Conservation (phyloP, 305 asterid genomes). For the Fraxinus dipetala region DNA sequence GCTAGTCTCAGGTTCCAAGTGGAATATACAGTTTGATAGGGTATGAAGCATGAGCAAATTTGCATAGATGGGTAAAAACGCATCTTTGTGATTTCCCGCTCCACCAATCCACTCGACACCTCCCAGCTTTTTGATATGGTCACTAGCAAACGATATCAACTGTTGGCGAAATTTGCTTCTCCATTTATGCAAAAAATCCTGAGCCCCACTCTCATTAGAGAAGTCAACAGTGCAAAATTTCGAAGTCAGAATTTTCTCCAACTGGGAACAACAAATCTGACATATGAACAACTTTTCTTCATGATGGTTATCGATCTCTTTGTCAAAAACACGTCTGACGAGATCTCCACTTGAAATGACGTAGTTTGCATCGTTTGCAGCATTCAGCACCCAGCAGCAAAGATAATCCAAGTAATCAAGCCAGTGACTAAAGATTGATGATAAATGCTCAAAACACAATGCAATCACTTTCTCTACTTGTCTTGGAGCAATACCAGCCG, state of each 20-base stretch:
- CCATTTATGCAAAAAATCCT: constrained; percentile 57
- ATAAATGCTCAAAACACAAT: constrained; percentile 67
- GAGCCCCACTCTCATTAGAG: constrained; percentile 24
- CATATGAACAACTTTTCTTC: constrained; percentile 81
- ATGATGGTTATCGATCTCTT: constrained; percentile 93
- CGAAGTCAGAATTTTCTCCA: constrained; percentile 53
- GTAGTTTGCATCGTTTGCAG: constrained; percentile 48
- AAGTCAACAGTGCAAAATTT: constrained; percentile 26
- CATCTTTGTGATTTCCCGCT: constrained; percentile 84
- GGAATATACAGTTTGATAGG: constrained; percentile 57
- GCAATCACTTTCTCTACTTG: constrained; percentile 94
- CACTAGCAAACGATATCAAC: constrained; percentile 46
- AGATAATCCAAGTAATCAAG: constrained; percentile 60
- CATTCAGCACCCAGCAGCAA: constrained; percentile 58
- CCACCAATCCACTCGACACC: constrained; percentile 79
- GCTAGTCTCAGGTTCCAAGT: constrained; percentile 34
- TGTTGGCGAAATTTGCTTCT: constrained; percentile 54
- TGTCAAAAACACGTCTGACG: constrained; percentile 86
- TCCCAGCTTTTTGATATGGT: constrained; percentile 39
- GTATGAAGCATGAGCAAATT: constrained; percentile 66
- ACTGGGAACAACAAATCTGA: constrained; percentile 76
- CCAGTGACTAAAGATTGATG: constrained; percentile 66
- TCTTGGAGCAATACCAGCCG: constrained; percentile 44
- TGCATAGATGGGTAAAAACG: constrained; percentile 72
- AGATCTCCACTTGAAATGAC: constrained; percentile 61